Evolutionary conservation across 352 stramenopile genomes (phyloP), one percentile per base, ranked within the genome.

Genomic region (Lagenidium giganteum): DNA sequence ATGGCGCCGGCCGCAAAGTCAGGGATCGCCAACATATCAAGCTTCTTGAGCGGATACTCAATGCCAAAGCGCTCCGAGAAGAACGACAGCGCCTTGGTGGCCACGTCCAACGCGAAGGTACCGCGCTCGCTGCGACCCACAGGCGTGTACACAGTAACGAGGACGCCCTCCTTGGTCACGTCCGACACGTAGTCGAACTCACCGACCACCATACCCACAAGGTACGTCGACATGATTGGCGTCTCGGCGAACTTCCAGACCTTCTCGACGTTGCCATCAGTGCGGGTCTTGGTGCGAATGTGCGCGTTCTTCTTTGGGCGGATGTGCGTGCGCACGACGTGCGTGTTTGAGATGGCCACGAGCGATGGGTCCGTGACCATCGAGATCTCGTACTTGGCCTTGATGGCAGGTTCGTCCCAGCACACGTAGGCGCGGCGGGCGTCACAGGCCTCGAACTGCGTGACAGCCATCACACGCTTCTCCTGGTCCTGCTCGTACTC

Each of bases 141-240:
- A 2, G 96, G 93, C 18, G 95, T 98, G 70, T 98, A 99, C 13
- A 98, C 93, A 2, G 88, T 87, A 44, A 98, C 84, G 17, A 96
- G 54, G 29, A 98, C 92, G 20, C 93, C 93, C 16, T 96, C 67
- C 21, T 75, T 72, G 3, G 89, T 97, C 36, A 93, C 64, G 11
- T 69, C 78, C 26, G 96, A 93, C 13, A 98, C 83, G 42, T 71
- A 77, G 68, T 99, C 95, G 61, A 99, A 98, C 70, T 98, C 93
- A 47, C 95, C 95, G n/a, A 98, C 74, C 32, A 92, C 54, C 64
- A 96, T 98, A 2, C 64, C 78, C 11, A 90, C 67, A 2, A 99
- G 65, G 70, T 99, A 99, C 18, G 94, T 98, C 27, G 82, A 97
- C 96, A 99, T 99, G 53, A 96, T 83, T 16, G 95, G 96, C 26